A percentile compares a stretch with the other conserved stretches of the same genome.
These are phyloP conservation scores for Panicum miliaceum DNA, from an alignment of 176 grass and related monocot species.

Conservation along the genomic window DNA sequence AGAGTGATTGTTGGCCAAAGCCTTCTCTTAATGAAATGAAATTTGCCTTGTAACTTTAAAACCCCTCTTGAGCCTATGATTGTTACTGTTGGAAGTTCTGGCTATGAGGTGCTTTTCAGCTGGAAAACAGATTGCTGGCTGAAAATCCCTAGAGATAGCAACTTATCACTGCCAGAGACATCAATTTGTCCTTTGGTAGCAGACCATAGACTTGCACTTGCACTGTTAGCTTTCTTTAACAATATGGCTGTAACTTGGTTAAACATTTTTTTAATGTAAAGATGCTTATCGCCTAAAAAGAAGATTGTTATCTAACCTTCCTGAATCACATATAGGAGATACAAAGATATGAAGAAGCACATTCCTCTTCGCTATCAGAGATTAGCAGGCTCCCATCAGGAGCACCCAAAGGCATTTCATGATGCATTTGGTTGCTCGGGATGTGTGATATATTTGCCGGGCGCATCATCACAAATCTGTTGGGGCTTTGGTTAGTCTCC, in stretches of 20 bases:
- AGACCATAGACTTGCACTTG: slow-evolving; percentile 4
- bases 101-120: not conserved
- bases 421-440: slow-evolving; percentile 55
- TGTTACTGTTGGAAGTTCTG: not conserved
- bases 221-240: not conserved
- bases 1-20: too few relatives aligned
- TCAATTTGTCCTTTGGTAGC: slow-evolving; percentile 13
- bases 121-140: slow-evolving; percentile 10
- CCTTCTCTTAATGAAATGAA: too few relatives aligned
- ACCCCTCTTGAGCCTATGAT: not conserved
- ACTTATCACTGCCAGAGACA: not conserved
- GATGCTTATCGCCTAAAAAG: not conserved
- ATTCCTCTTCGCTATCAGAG: slow-evolving; percentile 58
- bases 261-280: slow-evolving; percentile 13
- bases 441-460: slow-evolving; percentile 48
- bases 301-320: slow-evolving; percentile 36
- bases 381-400: slow-evolving; percentile 64
- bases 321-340: slow-evolving; percentile 68
- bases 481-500: slow-evolving; percentile 65
- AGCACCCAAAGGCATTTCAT: slow-evolving; percentile 64
- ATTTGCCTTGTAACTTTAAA: not conserved
- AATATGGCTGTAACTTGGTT: not conserved
- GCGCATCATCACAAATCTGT: slow-evolving; percentile 52
- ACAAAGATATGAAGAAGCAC: slow-evolving; percentile 71
- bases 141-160: slow-evolving; percentile 8